Base-by-base conservation (phyloP, 805 yeast species). In the Candida adriatica region DNA sequence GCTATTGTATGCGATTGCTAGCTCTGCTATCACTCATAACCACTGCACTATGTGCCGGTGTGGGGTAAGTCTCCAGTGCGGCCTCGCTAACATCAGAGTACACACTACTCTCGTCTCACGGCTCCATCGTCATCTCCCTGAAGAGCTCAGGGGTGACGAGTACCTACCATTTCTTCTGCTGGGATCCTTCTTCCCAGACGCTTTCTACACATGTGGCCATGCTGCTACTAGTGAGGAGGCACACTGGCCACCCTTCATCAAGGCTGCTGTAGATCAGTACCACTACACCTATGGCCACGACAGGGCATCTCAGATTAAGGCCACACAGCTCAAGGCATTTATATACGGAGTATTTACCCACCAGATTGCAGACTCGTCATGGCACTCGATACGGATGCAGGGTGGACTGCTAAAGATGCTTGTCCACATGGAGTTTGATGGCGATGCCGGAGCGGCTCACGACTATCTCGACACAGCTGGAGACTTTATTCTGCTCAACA, bases 161-260 rank as follows among this genome's bases (percentile, higher is more conserved):
- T 50, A 46, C 18, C 26, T 45, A 3, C 49, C 61, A 4, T 62
- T 52, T 28, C 41, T 66, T n/a, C 53, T 70, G 11, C 68, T 80
- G 1, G 87, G 86, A 0, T 66, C 81, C 0, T 79, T 79, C 47
- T 74, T 71, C 45, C 87, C 87, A 0, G 87, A 79, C 49, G 73
- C 80, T 0, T 71, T 77, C 45, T 79, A 79, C 51, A 61, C 69
- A 21, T 79, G 86, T 49, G 53, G 68, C 30, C 45, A 54, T 16
- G 59, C 70, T 4, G 63, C 66, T 8, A 66, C 66, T 3, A 79
- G 82, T 4, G 87, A 79, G 49, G 68, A 59, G 18, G 61, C 77
- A 0, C 86, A 79, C 47, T 79, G 87, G 86, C 84, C 85, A 0
- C 77, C 78, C 1, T 78, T 77, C 45, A 42, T 78, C 10, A 51